Percentiles rank a stretch among this genome's conserved stretches.
Conservation (phyloP, 1,284 basidiomycete genomes). For the Volvariella surrecta region DNA sequence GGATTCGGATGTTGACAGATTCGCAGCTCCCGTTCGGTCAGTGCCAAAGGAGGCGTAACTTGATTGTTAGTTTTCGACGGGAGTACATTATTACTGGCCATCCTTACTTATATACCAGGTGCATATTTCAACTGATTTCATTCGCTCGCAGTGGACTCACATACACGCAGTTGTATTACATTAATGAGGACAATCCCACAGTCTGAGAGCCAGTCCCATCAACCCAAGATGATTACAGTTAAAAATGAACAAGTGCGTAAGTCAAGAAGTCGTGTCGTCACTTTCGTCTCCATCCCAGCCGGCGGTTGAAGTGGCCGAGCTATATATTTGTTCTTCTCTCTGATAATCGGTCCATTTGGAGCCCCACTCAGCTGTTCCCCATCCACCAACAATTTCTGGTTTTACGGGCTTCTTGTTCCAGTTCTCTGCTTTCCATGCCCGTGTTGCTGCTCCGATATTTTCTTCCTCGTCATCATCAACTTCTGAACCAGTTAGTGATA, state of each 20-base stretch:
- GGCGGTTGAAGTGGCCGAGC: constrained; percentile 21
- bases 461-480: constrained; percentile 9
- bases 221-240: not conserved
- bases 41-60: not conserved
- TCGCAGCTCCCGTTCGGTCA: constrained; percentile 16
- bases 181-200: not conserved
- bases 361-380: constrained; percentile 7
- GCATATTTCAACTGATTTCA: not conserved
- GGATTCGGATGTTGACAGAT: constrained; percentile 1
- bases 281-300: constrained; percentile 36
- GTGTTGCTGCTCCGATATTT: not conserved
- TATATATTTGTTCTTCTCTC: constrained; percentile 8
- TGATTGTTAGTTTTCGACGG: not conserved
- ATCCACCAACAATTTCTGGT: constrained; percentile 4
- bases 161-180: not conserved
- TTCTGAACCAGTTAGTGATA: constrained; percentile 9
- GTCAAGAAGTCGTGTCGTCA: constrained; percentile 20
- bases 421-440: not conserved
- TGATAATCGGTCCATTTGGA: not conserved
- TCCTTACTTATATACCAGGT: constrained; percentile 6
- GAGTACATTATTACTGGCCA: not conserved
- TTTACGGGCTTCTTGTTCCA: not conserved
- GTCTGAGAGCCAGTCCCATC: not conserved
- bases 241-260: not conserved
- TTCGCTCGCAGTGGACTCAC: not conserved